Base-by-base conservation (phyloP, 2,329 filamentous ascomycete genomes). In the Penicillium sp. region DNA sequence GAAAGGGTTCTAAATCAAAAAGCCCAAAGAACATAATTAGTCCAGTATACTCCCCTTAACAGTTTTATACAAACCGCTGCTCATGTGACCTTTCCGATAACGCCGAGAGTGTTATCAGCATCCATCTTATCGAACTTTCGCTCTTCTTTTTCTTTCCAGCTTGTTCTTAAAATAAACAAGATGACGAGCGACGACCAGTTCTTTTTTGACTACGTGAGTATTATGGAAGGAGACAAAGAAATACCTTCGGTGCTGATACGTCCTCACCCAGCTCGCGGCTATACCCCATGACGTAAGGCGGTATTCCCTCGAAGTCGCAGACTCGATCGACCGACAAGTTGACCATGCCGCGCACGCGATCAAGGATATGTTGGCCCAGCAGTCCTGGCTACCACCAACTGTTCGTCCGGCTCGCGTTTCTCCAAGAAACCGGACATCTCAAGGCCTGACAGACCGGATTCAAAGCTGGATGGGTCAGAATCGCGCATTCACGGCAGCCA, bases 181-280 rank as follows among this genome's bases (percentile, higher is more conserved):
- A 93, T 93, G 89, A 88, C 89, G 63, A 85, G 84, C 71, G 88
- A 92, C 72, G 89, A 91, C 70, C 86, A 90, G 76, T 86, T 89
- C 67, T 88, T 92, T 70, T 78, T 91, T 62, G 88, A 91, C 75
- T 81, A 89, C 71, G 89, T 92, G 77, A 80, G 87, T 71, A 62
- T 61, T 50, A 35, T 26, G 14, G 29, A 35, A 24, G 10, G n/a
- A 13, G 20, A 44, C 39, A 46, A 46, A 20, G 55, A 38, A 18
- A 13, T 20, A 29, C 38, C 13, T 2, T 26, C 5, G 20, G 35
- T 26, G 34, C 58, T 68, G 34, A 69, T 55, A 50, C 24, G 37
- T 31, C 47, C 46, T 46, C 13, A 24, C 48, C 40, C 61, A 86
- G 83, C 78, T 85, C 50, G 75, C 82, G 45, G 81, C 79, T 56